These are phyloP conservation scores for Hypericum androsaemum DNA, from an alignment of 345 rosid species.

Conservation along the genomic window DNA sequence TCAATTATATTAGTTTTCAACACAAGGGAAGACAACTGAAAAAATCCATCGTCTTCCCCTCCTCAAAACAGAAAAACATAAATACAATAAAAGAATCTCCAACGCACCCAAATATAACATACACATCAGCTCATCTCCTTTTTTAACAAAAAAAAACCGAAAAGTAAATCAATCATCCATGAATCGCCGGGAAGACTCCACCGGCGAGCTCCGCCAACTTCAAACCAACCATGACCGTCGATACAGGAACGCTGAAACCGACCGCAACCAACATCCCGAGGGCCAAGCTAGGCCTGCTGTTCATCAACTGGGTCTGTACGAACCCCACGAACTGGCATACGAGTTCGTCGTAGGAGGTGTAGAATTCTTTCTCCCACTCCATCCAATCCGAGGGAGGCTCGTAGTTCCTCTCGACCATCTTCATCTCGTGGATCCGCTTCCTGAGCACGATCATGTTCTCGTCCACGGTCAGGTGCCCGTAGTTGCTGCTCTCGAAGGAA, in stretches of 20 bases:
- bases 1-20: too few relatives aligned
- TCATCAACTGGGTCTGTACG: slow-evolving; percentile 35
- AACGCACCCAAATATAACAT: too few relatives aligned
- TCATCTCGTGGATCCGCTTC: slow-evolving; percentile 30
- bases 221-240: slow-evolving; percentile 7
- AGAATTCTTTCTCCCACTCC: slow-evolving; percentile 42
- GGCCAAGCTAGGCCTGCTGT: slow-evolving; percentile 35
- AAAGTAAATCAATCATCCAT: too few relatives aligned
- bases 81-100: too few relatives aligned
- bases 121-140: too few relatives aligned
- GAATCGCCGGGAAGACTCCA: too few relatives aligned
- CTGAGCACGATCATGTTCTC: slow-evolving; percentile 29
- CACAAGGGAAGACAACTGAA: too few relatives aligned
- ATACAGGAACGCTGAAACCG: background rate
- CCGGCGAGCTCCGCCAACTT: too few relatives aligned
- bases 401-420: slow-evolving; percentile 20
- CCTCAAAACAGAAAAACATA: too few relatives aligned
- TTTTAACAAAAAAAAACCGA: too few relatives aligned
- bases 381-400: slow-evolving; percentile 32
- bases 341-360: slow-evolving; percentile 15
- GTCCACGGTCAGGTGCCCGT: slow-evolving; percentile 19
- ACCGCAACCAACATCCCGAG: slow-evolving; percentile 19
- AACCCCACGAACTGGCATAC: slow-evolving; percentile 25
- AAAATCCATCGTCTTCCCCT: too few relatives aligned
- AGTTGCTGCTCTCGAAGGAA: background rate